Evolutionary conservation across 108 stramenopile species (phyloP).

Genomic region (Cyclotella distinguenda): DNA sequence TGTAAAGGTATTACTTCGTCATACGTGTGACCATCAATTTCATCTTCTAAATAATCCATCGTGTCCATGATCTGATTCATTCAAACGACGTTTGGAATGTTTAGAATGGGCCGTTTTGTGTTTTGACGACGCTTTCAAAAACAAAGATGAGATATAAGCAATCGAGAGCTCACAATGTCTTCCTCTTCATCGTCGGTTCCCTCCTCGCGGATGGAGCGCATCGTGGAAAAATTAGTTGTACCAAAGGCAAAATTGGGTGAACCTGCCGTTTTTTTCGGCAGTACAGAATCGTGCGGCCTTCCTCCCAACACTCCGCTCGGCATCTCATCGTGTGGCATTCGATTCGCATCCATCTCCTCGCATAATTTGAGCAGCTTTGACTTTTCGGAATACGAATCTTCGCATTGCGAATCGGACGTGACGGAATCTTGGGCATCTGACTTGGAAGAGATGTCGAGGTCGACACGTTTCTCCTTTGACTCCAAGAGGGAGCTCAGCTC

Average conservation of each 20-base stretch:
- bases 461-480: not conserved
- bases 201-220: constrained; percentile 21
- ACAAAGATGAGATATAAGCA: not conserved
- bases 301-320: not conserved
- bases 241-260: not conserved
- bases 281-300: not conserved
- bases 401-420: not conserved
- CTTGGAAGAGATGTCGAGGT: not conserved
- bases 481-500: constrained; percentile 10
- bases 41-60: constrained; percentile 72
- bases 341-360: not conserved
- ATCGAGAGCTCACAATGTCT: constrained; percentile 10
- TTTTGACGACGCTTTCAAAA: not conserved
- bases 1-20: constrained; percentile 75
- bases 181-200: constrained; percentile 24
- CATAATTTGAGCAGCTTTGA: constrained; percentile 3
- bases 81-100: not conserved
- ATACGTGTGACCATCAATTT: constrained; percentile 61
- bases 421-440: not conserved
- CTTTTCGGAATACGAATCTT: not conserved
- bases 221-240: constrained; percentile 6
- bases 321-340: not conserved
- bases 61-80: constrained; percentile 44
- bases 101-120: not conserved
- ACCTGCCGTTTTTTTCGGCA: not conserved